phyloP scores from a whole-genome alignment of 345 rosid genomes.

The Rhizophora apiculata region DNA sequence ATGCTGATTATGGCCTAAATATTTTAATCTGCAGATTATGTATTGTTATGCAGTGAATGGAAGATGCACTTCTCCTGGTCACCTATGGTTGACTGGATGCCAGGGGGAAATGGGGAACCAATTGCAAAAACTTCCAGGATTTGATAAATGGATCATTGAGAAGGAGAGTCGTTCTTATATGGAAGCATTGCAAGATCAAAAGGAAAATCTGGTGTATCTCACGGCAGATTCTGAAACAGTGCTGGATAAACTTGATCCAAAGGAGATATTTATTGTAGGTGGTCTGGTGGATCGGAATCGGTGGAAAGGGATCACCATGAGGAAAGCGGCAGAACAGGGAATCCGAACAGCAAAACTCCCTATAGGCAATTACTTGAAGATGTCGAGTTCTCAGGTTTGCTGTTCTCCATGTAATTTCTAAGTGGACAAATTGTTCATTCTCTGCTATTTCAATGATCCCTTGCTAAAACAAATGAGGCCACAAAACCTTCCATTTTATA shows the following conservation, averaged over 20 bases:
- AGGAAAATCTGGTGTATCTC: slow-evolving; percentile 75
- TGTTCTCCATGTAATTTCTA: too few relatives aligned
- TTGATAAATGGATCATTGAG: slow-evolving; percentile 89
- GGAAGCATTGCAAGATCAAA: slow-evolving; percentile 65
- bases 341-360: slow-evolving; percentile 89
- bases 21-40: slow-evolving; percentile 58
- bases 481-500: neutral
- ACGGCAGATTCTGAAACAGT: slow-evolving; percentile 84
- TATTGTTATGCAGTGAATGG: slow-evolving; percentile 91
- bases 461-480: neutral
- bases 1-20: slow-evolving; percentile 6
- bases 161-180: slow-evolving; percentile 65
- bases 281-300: slow-evolving; percentile 93
- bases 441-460: neutral
- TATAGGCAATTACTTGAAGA: slow-evolving; percentile 78
- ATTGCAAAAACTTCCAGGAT: slow-evolving; percentile 75
- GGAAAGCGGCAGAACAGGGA: slow-evolving; percentile 90
- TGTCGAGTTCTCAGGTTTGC: slow-evolving; percentile 91
- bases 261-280: slow-evolving; percentile 65
- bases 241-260: slow-evolving; percentile 62
- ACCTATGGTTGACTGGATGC: slow-evolving; percentile 89
- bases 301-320: slow-evolving; percentile 87
- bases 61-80: slow-evolving; percentile 55
- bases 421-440: too few relatives aligned
- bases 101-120: slow-evolving; percentile 61